phyloP scores from a whole-genome alignment of 257 asterid genomes.

The Dorcoceras hygrometricum region DNA sequence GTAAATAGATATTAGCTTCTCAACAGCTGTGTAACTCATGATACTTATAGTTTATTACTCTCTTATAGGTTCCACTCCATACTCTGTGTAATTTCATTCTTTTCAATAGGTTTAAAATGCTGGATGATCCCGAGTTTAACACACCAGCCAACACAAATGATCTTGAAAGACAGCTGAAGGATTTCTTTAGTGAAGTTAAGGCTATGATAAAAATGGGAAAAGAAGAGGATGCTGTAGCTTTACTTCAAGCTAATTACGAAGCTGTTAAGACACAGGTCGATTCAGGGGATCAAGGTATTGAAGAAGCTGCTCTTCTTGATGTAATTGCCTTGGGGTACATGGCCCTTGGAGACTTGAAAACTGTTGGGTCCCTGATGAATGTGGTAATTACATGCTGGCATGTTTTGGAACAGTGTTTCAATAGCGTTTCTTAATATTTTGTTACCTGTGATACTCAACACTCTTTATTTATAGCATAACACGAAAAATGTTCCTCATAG shows the following conservation, averaged over 20 bases:
- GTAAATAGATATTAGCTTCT: conserved; percentile 2
- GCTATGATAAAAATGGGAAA: conserved; percentile 58
- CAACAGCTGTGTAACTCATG: background rate
- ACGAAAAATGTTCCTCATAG: background rate
- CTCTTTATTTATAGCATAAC: background rate
- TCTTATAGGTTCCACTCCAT: conserved; percentile 5
- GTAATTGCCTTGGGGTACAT: conserved; percentile 76
- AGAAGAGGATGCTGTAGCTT: conserved; percentile 60
- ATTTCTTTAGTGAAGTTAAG: conserved; percentile 66
- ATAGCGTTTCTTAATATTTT: no score
- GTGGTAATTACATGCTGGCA: conserved; percentile 51
- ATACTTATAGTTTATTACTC: conserved; percentile 9
- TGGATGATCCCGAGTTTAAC: conserved; percentile 29
- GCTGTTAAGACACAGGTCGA: conserved; percentile 67
- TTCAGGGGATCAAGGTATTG: conserved; percentile 60
- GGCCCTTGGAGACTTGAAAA: conserved; percentile 59
- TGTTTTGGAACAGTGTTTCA: conserved; percentile 1
- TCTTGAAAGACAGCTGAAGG: conserved; percentile 66
- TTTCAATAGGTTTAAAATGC: conserved; percentile 27
- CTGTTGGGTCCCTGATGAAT: conserved; percentile 53
- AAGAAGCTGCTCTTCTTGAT: conserved; percentile 90
- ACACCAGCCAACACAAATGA: conserved; percentile 34
- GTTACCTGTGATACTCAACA: background rate
- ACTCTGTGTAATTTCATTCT: conserved; percentile 9
- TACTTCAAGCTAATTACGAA: conserved; percentile 81